A percentile compares a stretch with the other conserved stretches of the same genome.
These are phyloP conservation scores for Lentinula edodes DNA, from an alignment of 768 basidiomycete genomes.

Conservation along the genomic window DNA sequence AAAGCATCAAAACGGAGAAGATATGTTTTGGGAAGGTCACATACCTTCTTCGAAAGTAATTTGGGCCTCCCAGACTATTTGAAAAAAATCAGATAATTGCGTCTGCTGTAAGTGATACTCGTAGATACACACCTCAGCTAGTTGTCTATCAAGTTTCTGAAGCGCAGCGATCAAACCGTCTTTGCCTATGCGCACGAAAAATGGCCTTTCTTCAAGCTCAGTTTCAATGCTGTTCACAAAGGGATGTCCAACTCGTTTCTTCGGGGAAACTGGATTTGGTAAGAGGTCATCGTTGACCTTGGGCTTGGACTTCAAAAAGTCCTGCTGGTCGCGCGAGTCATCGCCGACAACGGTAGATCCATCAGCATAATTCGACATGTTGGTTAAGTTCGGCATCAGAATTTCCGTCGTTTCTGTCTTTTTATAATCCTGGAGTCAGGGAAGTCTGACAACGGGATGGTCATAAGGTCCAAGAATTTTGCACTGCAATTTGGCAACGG, in stretches of 20 bases:
- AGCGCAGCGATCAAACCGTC: conserved; percentile 66
- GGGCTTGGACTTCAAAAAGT: conserved; percentile 9
- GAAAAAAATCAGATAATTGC: conserved; percentile 2
- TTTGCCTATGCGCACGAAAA: conserved; percentile 65
- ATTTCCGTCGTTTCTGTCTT: not conserved
- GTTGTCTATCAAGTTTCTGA: conserved; percentile 61
- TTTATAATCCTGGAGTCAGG: not conserved
- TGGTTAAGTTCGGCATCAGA: not conserved
- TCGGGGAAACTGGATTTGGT: not conserved
- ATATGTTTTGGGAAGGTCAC: not conserved
- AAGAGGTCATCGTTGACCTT: not conserved
- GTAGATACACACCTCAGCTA: conserved; percentile 37
- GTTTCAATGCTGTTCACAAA: conserved; percentile 34
- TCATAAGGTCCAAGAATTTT: not conserved
- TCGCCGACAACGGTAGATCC: conserved; percentile 42
- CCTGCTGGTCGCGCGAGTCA: conserved; percentile 12
- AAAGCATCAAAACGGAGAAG: not conserved
- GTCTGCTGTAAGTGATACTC: not conserved
- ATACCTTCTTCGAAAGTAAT: conserved; percentile 60
- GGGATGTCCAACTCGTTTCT: conserved; percentile 26
- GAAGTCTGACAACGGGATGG: not conserved
- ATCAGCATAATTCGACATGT: conserved; percentile 35
- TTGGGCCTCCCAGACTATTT: conserved; percentile 48
- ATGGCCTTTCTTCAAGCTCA: conserved; percentile 52
- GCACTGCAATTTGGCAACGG: not conserved